Conservation (phyloP, 345 rosid genomes). For the Rhodomyrtus tomentosa region DNA sequence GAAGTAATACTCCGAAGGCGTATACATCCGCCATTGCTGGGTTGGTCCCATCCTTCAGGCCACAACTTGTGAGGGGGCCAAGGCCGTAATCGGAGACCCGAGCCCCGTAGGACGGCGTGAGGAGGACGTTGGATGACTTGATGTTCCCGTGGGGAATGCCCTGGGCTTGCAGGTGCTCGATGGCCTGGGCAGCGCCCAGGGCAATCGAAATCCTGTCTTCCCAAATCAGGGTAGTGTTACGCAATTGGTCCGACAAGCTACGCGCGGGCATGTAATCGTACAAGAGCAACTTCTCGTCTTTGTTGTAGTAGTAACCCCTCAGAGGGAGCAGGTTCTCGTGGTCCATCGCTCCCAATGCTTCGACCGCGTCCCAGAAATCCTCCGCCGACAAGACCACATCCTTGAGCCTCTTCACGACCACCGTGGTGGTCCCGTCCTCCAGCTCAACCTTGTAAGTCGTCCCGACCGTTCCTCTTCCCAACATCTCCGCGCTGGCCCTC, state of each 20-base stretch:
- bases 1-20: slow-evolving; percentile 63
- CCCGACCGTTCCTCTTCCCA: neutral
- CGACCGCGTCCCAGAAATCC: no score
- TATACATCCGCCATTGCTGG: slow-evolving; percentile 41
- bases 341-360: no score
- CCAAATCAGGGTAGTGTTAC: slow-evolving; percentile 59
- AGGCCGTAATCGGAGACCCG: slow-evolving; percentile 64
- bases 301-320: no score
- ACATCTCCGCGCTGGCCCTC: neutral
- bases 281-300: no score
- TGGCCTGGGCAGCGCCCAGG: slow-evolving; percentile 55
- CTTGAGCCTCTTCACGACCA: neutral
- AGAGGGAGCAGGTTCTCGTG: no score
- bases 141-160: slow-evolving; percentile 65
- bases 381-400: no score
- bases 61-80: slow-evolving; percentile 57
- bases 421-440: neutral
- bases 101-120: slow-evolving; percentile 41
- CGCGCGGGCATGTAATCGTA: no score
- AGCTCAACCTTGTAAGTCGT: neutral
- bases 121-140: slow-evolving; percentile 74
- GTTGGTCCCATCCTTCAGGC: slow-evolving; percentile 40
- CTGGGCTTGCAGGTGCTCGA: slow-evolving; percentile 58
- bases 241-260: no score
- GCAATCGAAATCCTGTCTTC: slow-evolving; percentile 53